Base-by-base conservation (phyloP, 208 protist species). In the Acanthamoeba culbertsoni region DNA sequence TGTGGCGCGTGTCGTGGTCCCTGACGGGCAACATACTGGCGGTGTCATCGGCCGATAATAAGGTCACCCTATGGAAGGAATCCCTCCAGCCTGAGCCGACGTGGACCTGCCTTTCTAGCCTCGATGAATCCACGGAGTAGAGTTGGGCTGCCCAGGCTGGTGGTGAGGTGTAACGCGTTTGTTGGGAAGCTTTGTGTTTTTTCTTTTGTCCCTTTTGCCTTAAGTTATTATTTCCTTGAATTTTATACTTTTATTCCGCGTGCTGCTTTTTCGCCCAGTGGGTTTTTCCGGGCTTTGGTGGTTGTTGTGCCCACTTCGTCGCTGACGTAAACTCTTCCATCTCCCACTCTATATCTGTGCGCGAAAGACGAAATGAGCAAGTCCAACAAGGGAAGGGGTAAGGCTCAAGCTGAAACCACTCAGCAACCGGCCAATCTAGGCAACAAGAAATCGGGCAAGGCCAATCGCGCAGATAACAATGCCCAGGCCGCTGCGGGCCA, bases 1-100 rank as follows among this genome's bases (percentile, higher is more conserved):
- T 97, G 33, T 98, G 97, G 97, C 92, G 96, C 42, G 93, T 98
- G 16, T 96, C 65, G 71, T 98, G 97, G 97, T 96, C 93, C 45
- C 43, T 98, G 6, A 97, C 96, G 46, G 97, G 97, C 65, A 97
- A 96, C 88, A 96, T 98, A 57, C 94, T 98, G 28, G 96, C 97
- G 55, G 95, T 98, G 28, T 94, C 96, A 28, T 93, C 75, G 73
- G 96, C 94, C 63, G 97, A 98, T 77, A 97, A 97, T 91, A 96
- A 96, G 68, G 90, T 97, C 0, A 95, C 91, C 18, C 90, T 97
- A 57, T 97, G 96, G 96, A 96, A 97, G 73, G 95, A 96, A 75
- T 84, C 68, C 45, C 77, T 96, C 26, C 96, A 97, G 53, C 31
- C 28, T 26, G 89, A 95, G 71, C 42, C 42, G 20, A 82, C 37